Evolutionary conservation across 2,329 filamentous ascomycete genomes (phyloP), one percentile per base, ranked within the genome.

Genomic region (Leptodontidium sp.): DNA sequence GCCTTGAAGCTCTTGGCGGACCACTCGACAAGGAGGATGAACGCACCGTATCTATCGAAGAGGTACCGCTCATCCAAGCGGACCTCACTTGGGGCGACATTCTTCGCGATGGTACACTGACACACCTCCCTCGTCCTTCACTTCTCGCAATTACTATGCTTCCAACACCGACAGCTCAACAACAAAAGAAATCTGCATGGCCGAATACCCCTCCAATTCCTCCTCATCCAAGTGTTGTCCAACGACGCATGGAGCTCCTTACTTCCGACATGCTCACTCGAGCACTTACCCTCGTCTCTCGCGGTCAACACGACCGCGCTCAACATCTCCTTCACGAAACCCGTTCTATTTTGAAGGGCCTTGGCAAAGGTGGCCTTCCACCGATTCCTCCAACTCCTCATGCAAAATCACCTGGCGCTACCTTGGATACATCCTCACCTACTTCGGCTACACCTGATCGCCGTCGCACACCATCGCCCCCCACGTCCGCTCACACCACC

Each of bases 211-310:
- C 94, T 15, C 93, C 94, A 0, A 99, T 99, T 70, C 96, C 96
- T 15, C 95, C 96, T 57, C 96, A 98, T 78, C 94, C 96, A 4
- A 93, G 91, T 71, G 94, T 99, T 69, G 95, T 99, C 7, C 96
- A 99, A 81, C 89, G 96, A 50, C 91, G 96, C 57, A 99, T 99
- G 96, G 96, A 99, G 81, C 85, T 99, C 38, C 87, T 99, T 64
- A 98, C 96, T 2, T 98, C 95, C 1, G 96, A 99, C 79, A 99
- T 99, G 96, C 87, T 99, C 71, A 97, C 93, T 8, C 87, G 96
- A 68, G 94, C 96, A 15, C 83, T 99, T 70, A 97, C 94, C 0
- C 87, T 99, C 24, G 94, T 98, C 24, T 93, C 93, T 69, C 89
- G 94, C 47, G 93, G 93, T 43, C 95, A 98, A 81, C 93, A 98